phyloP scores from a whole-genome alignment of 2,329 filamentous ascomycete genomes.

The Chaetomiaceae sp. region DNA sequence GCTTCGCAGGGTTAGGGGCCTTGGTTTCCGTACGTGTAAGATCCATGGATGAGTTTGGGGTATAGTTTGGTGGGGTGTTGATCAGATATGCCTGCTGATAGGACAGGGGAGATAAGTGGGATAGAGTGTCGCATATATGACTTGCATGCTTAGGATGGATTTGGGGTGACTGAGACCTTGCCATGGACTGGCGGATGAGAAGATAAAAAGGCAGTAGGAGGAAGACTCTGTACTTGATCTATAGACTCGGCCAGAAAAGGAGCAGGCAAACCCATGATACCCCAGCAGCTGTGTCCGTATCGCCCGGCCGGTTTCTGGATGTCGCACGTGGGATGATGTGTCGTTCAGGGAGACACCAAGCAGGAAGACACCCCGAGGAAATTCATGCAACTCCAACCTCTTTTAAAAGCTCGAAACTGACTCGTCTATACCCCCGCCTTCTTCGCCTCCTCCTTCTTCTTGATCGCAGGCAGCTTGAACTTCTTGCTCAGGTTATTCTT shows the following conservation, averaged over 20 bases:
- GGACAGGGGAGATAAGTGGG: background rate
- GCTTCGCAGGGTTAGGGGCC: background rate
- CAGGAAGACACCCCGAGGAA: background rate
- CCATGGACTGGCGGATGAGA: too few species aligned
- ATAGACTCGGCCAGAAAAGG: too few species aligned
- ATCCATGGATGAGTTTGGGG: background rate
- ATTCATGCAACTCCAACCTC: background rate
- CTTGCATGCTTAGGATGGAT: too few species aligned
- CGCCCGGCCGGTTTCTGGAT: too few species aligned
- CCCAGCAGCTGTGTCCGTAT: too few species aligned
- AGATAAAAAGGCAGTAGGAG: too few species aligned
- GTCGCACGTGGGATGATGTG: too few species aligned
- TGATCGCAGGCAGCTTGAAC: slow-evolving; percentile 64
- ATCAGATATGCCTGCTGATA: background rate
- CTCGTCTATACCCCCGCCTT: slow-evolving; percentile 10
- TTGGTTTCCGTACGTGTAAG: background rate
- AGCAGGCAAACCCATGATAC: too few species aligned
- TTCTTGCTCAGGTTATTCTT: slow-evolving; percentile 59
- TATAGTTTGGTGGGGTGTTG: background rate
- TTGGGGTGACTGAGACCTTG: too few species aligned
- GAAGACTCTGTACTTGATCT: too few species aligned
- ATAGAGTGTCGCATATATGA: background rate
- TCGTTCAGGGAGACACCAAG: background rate
- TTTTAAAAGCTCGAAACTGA: background rate
- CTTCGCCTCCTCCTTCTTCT: slow-evolving; percentile 51